Evolutionary conservation across 495 filamentous ascomycete species (phyloP).

Genomic region (Delitschia confertaspora): DNA sequence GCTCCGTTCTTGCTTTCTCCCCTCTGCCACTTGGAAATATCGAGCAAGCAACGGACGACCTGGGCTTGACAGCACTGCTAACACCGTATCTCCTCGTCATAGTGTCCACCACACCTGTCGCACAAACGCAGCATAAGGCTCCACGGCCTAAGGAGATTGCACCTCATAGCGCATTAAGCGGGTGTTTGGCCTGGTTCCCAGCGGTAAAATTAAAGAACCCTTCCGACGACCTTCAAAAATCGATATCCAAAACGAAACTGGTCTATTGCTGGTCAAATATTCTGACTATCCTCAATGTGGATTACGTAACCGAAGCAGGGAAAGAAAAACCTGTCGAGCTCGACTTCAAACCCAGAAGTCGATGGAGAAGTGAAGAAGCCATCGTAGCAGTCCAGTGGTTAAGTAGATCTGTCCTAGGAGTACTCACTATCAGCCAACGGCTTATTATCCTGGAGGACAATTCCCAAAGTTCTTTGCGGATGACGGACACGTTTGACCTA

Average conservation of each 20-base stretch:
- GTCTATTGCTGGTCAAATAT: slow-evolving; percentile 98
- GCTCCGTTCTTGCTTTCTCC: slow-evolving; percentile 87
- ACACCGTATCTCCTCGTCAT: slow-evolving; percentile 94
- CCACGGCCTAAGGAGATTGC: slow-evolving; percentile 81
- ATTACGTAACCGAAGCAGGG: slow-evolving; percentile 53
- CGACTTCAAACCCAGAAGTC: slow-evolving; percentile 70
- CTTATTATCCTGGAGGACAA: slow-evolving; percentile 87
- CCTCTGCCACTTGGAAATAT: slow-evolving; percentile 86
- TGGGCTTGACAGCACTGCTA: slow-evolving; percentile 91
- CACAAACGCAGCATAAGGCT: slow-evolving; percentile 91
- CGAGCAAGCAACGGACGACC: slow-evolving; percentile 73
- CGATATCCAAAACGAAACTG: slow-evolving; percentile 68
- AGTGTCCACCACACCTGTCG: slow-evolving; percentile 90
- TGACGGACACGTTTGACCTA: slow-evolving; percentile 90
- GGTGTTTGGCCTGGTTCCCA: slow-evolving; percentile 94
- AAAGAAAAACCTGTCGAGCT: slow-evolving; percentile 63
- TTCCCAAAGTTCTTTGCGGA: slow-evolving; percentile 50
- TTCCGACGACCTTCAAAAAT: slow-evolving; percentile 43
- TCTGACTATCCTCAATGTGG: slow-evolving; percentile 80
- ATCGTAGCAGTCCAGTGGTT: slow-evolving; percentile 97
- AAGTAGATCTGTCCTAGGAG: slow-evolving; percentile 81
- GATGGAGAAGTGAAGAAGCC: slow-evolving; percentile 89
- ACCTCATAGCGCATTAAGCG: slow-evolving; percentile 82
- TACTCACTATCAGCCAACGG: slow-evolving; percentile 87
- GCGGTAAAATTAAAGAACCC: slow-evolving; percentile 81